Evolutionary conservation across 441 rosid species (phyloP), one percentile per base, ranked within the genome.

Genomic region (Jatropha podagrica): DNA sequence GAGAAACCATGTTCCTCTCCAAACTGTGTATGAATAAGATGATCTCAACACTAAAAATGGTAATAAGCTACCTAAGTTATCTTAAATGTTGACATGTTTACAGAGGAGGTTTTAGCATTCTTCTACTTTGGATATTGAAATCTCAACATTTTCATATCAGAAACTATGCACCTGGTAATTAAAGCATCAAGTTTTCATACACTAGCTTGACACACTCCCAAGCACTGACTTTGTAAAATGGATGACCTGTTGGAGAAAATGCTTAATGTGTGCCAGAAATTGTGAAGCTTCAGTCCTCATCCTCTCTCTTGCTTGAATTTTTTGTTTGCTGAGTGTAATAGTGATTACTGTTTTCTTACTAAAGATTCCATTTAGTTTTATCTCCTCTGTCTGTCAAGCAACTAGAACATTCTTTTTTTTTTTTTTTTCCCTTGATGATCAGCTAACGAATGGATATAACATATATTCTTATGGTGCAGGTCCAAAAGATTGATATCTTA

Each of bases 401-500:
- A 41, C 20, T 59, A 20, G 42, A 61, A 46, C 3, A 18, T 72
- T 60, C 20, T 14, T 48, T 17, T 49, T n/a, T 3, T 17, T 49
- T 15, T 14, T 4, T 10, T 32, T 32, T 32, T 32, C 2, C 32
- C 44, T 0, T 8, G n/a, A 20, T 27, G 7, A 18, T 69, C 27
- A 32, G 46, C 26, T 5, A 61, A 13, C 32, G 27, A 60, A 17
- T 48, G 48, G 59, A 48, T 61, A 32, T 72, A 61, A 72, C 59
- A 2, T 61, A 18, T 72, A 72, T 72, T 56, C 32, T 9, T 46
- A 4, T 8, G 18, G 9, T 72, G 68, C 75, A 72, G 75, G 59
- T 72, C 75, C 58, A 60, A 72, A 61, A 46, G 75, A 72, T 72
- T 72, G 67, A 42, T 9, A 37, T 61, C 40, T 14, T 37, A 32